Percentiles rank a stretch among this genome's conserved stretches.
These are phyloP conservation scores for Lepidium campestre DNA, from an alignment of 441 rosid genomes.

Conservation along the genomic window DNA sequence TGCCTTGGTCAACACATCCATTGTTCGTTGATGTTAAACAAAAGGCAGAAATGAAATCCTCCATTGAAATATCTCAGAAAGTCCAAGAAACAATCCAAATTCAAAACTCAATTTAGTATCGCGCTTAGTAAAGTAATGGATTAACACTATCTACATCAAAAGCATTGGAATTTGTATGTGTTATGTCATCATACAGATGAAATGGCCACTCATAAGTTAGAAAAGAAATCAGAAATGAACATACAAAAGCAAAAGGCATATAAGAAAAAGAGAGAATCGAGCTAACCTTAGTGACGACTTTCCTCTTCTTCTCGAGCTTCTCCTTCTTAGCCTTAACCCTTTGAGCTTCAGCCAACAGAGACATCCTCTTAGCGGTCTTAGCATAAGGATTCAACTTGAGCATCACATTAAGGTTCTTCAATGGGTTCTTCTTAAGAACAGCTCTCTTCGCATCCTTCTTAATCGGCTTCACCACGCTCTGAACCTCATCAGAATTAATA, in stretches of 20 bases:
- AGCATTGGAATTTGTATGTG: not conserved
- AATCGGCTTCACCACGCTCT: slow-evolving; percentile 81
- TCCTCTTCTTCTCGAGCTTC: slow-evolving; percentile 86
- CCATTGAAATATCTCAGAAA: not conserved
- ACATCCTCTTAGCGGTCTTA: slow-evolving; percentile 89
- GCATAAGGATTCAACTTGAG: slow-evolving; percentile 87
- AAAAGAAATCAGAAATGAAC: not conserved
- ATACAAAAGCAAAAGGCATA: not conserved
- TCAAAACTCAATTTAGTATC: not conserved
- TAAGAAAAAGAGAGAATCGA: not conserved
- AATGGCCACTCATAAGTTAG: not conserved
- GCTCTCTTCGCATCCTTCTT: slow-evolving; percentile 73
- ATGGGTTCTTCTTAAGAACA: slow-evolving; percentile 83
- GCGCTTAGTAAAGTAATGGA: not conserved
- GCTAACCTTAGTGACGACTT: slow-evolving; percentile 62
- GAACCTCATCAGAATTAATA: slow-evolving; percentile 94
- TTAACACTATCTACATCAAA: not conserved
- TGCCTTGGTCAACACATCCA: not conserved
- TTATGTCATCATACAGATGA: not conserved
- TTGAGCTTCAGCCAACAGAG: slow-evolving; percentile 82
- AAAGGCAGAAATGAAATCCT: not conserved
- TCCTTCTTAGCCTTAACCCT: slow-evolving; percentile 92
- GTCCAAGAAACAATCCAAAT: not conserved
- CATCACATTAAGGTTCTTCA: slow-evolving; percentile 81
- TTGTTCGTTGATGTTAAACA: too few relatives aligned